These are phyloP conservation scores for Clavispora asparagi DNA, from an alignment of 805 yeast species.

Conservation along the genomic window DNA sequence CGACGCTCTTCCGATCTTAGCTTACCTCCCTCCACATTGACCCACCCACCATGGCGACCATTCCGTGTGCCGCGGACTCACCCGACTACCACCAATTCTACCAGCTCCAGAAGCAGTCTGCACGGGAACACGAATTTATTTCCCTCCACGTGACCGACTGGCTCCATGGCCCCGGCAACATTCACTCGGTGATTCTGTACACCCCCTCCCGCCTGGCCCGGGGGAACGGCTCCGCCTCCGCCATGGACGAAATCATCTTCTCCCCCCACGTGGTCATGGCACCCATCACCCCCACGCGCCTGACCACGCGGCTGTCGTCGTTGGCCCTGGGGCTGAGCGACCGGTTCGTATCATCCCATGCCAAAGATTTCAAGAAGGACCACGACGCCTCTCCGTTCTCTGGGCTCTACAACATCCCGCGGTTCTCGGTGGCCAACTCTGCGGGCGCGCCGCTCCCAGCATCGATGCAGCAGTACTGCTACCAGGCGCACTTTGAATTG, in stretches of 20 bases:
- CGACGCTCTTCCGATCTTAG: too few relatives aligned
- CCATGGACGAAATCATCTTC: constrained; percentile 13
- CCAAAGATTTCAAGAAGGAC: constrained; percentile 8
- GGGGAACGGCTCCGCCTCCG: constrained; percentile 9
- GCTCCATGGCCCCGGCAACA: constrained; percentile 25
- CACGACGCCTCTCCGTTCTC: constrained; percentile 11
- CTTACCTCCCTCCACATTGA: not conserved
- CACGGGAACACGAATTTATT: constrained; percentile 3
- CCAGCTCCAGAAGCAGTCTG: constrained; percentile 1
- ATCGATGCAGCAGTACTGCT: constrained; percentile 14
- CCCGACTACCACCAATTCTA: constrained; percentile 1
- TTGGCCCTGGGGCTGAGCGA: constrained; percentile 9
- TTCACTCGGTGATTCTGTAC: constrained; percentile 24
- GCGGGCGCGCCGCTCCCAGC: not conserved
- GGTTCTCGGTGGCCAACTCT: constrained; percentile 6
- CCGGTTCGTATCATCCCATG: not conserved
- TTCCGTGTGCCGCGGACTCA: not conserved
- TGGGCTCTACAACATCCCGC: constrained; percentile 13
- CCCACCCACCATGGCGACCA: not conserved
- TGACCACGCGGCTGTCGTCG: constrained; percentile 15
- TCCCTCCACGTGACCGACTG: constrained; percentile 13
- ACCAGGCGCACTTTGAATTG: constrained; percentile 28
- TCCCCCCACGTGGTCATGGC: constrained; percentile 21
- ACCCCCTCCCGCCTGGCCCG: constrained; percentile 8
- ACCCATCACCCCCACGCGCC: constrained; percentile 9